phyloP scores from a whole-genome alignment of 768 basidiomycete genomes.

The Pulveroboletus sp. region DNA sequence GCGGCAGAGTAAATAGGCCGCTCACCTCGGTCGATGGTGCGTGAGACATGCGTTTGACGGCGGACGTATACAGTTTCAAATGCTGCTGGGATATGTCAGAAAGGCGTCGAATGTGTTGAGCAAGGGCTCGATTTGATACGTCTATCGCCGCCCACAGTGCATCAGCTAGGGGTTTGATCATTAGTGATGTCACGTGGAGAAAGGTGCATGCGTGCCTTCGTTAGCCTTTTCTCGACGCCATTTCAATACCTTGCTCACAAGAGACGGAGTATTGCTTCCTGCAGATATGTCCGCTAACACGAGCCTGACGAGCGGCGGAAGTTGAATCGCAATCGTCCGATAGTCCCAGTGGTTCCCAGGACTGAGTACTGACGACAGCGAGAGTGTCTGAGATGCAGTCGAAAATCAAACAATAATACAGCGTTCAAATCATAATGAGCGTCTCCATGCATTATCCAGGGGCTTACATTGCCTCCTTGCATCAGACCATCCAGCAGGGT shows the following conservation, averaged over 20 bases:
- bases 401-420: slow-evolving; percentile 1
- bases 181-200: neutral
- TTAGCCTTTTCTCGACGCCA: slow-evolving; percentile 71
- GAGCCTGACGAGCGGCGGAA: slow-evolving; percentile 80
- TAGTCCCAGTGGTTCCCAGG: slow-evolving; percentile 69
- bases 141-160: slow-evolving; percentile 63
- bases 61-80: slow-evolving; percentile 46
- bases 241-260: slow-evolving; percentile 85
- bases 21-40: slow-evolving; percentile 50
- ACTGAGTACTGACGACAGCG: slow-evolving; percentile 51
- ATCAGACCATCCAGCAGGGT: slow-evolving; percentile 28
- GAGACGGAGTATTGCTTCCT: slow-evolving; percentile 92
- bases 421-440: slow-evolving; percentile 1
- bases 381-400: slow-evolving; percentile 9
- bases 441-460: neutral
- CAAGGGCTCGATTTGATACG: slow-evolving; percentile 56
- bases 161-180: slow-evolving; percentile 40
- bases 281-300: slow-evolving; percentile 95
- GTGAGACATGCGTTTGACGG: slow-evolving; percentile 59
- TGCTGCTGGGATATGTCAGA: slow-evolving; percentile 46
- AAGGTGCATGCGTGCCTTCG: slow-evolving; percentile 40
- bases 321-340: slow-evolving; percentile 59
- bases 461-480: slow-evolving; percentile 22
- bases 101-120: slow-evolving; percentile 47
- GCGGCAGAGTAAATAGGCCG: slow-evolving; percentile 11